Percentiles rank a stretch among this genome's conserved stretches.
Conservation (phyloP, 257 asterid genomes). For the Solanum sejunctum region DNA sequence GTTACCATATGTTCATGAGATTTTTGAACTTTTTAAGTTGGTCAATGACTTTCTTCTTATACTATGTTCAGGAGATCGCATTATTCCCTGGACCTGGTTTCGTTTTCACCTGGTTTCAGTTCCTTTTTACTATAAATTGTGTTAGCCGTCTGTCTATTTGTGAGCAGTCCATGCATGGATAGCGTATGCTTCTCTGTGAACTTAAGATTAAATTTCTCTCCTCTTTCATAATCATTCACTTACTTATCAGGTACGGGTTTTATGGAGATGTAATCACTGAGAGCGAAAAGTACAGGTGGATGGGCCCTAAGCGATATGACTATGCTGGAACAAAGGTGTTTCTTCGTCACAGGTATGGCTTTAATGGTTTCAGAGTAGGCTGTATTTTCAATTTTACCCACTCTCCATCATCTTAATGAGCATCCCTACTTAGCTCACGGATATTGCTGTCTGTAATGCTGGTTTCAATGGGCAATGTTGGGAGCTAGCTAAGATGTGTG, state of each 20-base stretch:
- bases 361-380: neutral
- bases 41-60: neutral
- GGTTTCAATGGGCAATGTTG: neutral
- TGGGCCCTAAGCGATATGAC: constrained; percentile 96
- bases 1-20: neutral
- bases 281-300: constrained; percentile 94
- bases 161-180: neutral
- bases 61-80: neutral
- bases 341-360: constrained; percentile 78
- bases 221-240: neutral
- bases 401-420: neutral
- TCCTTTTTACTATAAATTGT: neutral
- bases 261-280: constrained; percentile 97
- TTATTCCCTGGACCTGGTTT: neutral
- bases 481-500: neutral
- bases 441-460: neutral
- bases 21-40: neutral
- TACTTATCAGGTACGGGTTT: constrained; percentile 70
- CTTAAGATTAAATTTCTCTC: neutral
- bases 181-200: neutral
- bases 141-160: neutral
- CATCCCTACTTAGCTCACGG: neutral
- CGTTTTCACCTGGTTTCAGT: neutral
- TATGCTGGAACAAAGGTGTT: constrained; percentile 97
- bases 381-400: neutral